Base-by-base conservation (phyloP, 371 early-diverging fungal genomes). In the Dichotomocladium elegans region DNA sequence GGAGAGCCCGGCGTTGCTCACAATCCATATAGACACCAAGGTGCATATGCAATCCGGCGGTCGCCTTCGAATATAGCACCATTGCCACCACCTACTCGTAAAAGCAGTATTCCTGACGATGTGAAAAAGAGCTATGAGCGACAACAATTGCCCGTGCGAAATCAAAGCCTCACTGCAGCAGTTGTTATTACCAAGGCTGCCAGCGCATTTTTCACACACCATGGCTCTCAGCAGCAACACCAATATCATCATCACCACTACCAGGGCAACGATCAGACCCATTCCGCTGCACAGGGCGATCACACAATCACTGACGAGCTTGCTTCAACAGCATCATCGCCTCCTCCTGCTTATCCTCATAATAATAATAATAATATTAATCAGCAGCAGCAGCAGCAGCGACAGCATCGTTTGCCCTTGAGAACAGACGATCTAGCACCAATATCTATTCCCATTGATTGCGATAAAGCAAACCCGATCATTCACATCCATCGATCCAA, bases 81-180 rank as follows among this genome's bases (percentile, higher is more conserved):
- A 47, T 14, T 28, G 3, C 41, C 55, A 25, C 40, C 28, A 40
- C 27, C 47, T 22, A 12, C 43, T 28, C 28, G 21, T 8, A 9
- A 34, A 27, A 41, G 15, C 11, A 31, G n/a, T 0, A 71, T 71
- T 44, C 58, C 72, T 25, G 72, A 70, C 14, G 46, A 51, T 24
- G 53, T 70, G 14, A 60, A 58, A 26, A 64, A 70, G 17, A 70
- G 56, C 17, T 73, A 73, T 47, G 62, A 55, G 11, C 62, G 61
- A 14, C 74, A 73, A 41, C 70, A 68, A 29, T 52, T 73, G 4
- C 74, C 74, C 12, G 63, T 73, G 19, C 53, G 74, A 40, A 67
- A 67, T 21, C 74, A 73, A 35, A 73, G 74, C 33, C 42, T 73
- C 11, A 68, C 68, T 35, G 68, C 74, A 12, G 55, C 55, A n/a